Conservation (phyloP, 2,329 filamentous ascomycete species). For the Pseudogymnoascus sp. region DNA sequence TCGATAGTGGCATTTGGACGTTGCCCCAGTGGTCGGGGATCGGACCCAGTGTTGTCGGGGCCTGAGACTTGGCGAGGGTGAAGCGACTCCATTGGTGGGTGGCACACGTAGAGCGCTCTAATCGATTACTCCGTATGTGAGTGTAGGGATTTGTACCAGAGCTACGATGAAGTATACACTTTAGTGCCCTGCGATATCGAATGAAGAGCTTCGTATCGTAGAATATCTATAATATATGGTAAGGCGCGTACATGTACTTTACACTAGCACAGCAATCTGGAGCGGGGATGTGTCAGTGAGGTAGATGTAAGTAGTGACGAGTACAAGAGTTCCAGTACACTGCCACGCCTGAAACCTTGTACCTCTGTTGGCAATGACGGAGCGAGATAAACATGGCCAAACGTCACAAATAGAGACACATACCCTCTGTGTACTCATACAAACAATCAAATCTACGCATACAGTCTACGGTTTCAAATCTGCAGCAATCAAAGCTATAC, state of each 20-base stretch:
- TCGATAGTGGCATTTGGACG: slow-evolving; percentile 4
- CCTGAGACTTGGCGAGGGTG: slow-evolving; percentile 4
- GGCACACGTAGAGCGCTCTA: not conserved
- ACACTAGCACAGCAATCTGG: not conserved
- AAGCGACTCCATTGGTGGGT: slow-evolving; percentile 8
- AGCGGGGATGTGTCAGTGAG: slow-evolving; percentile 2
- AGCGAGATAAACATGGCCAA: not conserved
- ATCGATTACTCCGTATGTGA: not conserved
- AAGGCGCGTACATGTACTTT: not conserved
- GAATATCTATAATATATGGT: not conserved
- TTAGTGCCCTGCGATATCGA: slow-evolving; percentile 1
- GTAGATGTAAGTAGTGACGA: not conserved
- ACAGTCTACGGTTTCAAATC: not conserved
- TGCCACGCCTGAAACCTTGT: slow-evolving; percentile 7
- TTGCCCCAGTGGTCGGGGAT: not conserved
- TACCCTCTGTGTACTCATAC: not conserved
- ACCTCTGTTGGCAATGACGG: slow-evolving; percentile 5
- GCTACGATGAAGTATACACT: not conserved
- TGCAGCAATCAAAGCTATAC: not conserved
- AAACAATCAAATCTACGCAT: not conserved
- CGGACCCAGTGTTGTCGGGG: not conserved
- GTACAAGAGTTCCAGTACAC: not conserved
- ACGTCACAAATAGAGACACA: slow-evolving; percentile 4
- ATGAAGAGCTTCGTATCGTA: not conserved
- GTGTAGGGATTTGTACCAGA: slow-evolving; percentile 7